These are phyloP conservation scores for Termitomyces sp. DNA, from an alignment of 768 basidiomycete species.

Conservation along the genomic window DNA sequence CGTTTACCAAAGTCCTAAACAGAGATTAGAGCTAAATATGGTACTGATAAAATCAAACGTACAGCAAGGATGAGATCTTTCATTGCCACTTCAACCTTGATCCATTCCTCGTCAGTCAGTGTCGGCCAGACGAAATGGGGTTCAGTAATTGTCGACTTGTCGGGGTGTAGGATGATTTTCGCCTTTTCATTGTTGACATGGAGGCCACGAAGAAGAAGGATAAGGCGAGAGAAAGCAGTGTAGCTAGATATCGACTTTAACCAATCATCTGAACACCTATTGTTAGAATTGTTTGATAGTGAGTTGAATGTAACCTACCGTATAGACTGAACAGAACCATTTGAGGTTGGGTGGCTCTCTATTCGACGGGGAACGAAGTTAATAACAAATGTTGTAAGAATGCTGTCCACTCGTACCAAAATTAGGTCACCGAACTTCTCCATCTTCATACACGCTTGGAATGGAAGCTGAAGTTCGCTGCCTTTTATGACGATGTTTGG, in stretches of 20 bases:
- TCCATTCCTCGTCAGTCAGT: conserved; percentile 93
- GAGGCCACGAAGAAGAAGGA: conserved; percentile 92
- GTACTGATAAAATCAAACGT: conserved; percentile 16
- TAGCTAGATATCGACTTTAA: conserved; percentile 98
- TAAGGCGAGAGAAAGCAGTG: conserved; percentile 97
- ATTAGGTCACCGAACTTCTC: conserved; percentile 99
- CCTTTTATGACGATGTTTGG: conserved; percentile 99
- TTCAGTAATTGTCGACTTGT: conserved; percentile 95
- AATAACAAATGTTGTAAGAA: background rate
- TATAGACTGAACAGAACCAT: conserved; percentile 99
- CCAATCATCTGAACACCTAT: conserved; percentile 78
- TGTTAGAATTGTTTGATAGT: conserved; percentile 3
- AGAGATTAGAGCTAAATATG: conserved; percentile 1
- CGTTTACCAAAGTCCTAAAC: conserved; percentile 93
- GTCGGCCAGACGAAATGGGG: conserved; percentile 98
- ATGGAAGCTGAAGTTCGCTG: conserved; percentile 94
- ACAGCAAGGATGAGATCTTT: conserved; percentile 94
- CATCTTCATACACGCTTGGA: conserved; percentile 99
- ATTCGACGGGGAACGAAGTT: conserved; percentile 4
- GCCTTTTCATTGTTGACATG: conserved; percentile 99
- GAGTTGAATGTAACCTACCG: conserved; percentile 36
- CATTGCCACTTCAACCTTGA: conserved; percentile 98
- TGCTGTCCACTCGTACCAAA: conserved; percentile 41
- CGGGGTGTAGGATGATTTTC: conserved; percentile 96
- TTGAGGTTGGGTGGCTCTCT: conserved; percentile 96